Base-by-base conservation (phyloP, 148 eudicot genomes). In the Rhododendron simsii region DNA sequence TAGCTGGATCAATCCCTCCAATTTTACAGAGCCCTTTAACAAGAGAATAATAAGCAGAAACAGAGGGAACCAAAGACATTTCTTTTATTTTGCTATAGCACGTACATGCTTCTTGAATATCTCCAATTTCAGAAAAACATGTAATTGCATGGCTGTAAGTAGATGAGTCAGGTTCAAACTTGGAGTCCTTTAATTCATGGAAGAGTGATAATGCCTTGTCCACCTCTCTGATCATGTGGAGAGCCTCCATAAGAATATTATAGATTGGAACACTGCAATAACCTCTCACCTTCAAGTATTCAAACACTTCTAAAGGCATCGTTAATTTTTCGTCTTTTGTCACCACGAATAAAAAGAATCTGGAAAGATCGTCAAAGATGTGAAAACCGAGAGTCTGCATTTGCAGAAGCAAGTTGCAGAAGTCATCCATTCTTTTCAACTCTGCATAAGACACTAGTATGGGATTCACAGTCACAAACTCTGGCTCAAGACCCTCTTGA, bases 401-500 rank as follows among this genome's bases (percentile, higher is more conserved):
- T 82, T 91, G 91, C 21, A 45, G 85, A 89, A 97, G 98, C 89
- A 95, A 90, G 80, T 84, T 87, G 87, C 89, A 87, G 77, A 95
- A 95, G 14, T 91, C 91, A 78, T 91, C 92, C 92, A 95, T 91
- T 87, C 91, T 87, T 87, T 91, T 89, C 65, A 84, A 91, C 86
- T 95, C 93, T 30, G 94, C 95, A 71, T 87, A 93, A 41, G 90
- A 91, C 53, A 90, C 86, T 83, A 97, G 87, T 67, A 97, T 92
- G 1, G 96, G 99, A 77, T 85, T 92, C 28, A 94, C 92, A 61
- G 95, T 97, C 21, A 80, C 83, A 86, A 93, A 95, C 53, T 94
- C 96, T 2, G 98, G 95, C 74, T 93, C 92, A 8, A 97, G 95
- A 87, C 91, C 94, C 92, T 95, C 98, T 61, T 91, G 87, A 85